Percentiles rank a stretch among this genome's conserved stretches.
Evolutionary conservation across 345 rosid genomes (phyloP).

Genomic region (Hevea brasiliensis): DNA sequence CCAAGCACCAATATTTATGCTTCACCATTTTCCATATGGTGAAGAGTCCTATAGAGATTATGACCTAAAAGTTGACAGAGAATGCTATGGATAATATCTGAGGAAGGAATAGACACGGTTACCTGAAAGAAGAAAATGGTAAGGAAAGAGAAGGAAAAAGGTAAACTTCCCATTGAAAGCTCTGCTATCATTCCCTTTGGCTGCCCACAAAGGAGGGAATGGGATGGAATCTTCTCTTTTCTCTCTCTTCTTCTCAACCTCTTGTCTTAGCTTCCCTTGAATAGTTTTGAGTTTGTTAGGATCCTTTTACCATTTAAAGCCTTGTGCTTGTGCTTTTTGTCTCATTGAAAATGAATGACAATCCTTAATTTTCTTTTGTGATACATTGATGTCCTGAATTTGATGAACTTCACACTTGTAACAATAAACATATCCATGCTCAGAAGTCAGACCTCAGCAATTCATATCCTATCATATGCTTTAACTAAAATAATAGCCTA

Average conservation of each 20-base stretch:
- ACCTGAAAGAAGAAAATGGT: constrained; percentile 42
- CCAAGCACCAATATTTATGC: background rate
- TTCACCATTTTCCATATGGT: background rate
- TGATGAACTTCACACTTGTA: too few species aligned
- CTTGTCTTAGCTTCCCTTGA: constrained; percentile 25
- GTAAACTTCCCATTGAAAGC: constrained; percentile 34
- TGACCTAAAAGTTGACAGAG: background rate
- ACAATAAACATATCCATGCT: too few species aligned
- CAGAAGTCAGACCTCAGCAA: too few species aligned
- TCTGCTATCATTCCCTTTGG: too few species aligned
- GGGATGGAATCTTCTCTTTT: background rate
- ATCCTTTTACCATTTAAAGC: constrained; percentile 37
- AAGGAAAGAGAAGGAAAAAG: constrained; percentile 35
- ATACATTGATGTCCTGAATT: too few species aligned
- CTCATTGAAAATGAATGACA: constrained; percentile 5
- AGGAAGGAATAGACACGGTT: background rate
- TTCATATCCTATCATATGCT: too few species aligned
- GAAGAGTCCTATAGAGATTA: background rate
- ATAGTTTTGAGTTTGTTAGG: constrained; percentile 34
- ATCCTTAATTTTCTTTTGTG: constrained; percentile 6
- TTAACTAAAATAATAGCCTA: too few species aligned
- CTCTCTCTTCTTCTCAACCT: constrained; percentile 2
- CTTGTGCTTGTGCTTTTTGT: background rate
- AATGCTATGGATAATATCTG: too few species aligned
- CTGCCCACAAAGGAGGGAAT: constrained; percentile 47